phyloP scores from a whole-genome alignment of 1,284 basidiomycete species.

The Cystobasidiaceae sp. region DNA sequence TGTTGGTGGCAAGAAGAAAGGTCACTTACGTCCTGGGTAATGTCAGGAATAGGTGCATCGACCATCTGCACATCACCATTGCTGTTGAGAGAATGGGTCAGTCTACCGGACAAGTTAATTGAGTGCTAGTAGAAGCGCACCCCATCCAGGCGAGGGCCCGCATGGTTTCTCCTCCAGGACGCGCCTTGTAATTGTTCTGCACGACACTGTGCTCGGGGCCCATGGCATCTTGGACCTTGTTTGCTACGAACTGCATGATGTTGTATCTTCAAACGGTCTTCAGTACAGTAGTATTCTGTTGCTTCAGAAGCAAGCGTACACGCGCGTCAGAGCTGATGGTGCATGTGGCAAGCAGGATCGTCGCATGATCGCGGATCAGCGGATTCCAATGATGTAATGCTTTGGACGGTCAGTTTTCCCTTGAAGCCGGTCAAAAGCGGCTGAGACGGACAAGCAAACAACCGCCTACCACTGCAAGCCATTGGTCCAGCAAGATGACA shows the following conservation, averaged over 20 bases:
- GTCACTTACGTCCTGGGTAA: constrained; percentile 53
- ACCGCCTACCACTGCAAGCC: too few species aligned
- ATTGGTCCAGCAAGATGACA: too few species aligned
- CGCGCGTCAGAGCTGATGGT: neutral
- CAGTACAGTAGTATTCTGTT: neutral
- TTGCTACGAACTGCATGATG: constrained; percentile 6
- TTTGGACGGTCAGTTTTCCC: too few species aligned
- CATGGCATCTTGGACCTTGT: constrained; percentile 14
- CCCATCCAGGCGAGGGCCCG: constrained; percentile 63
- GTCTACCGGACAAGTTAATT: neutral
- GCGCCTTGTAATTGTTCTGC: neutral
- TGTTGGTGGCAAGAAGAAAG: neutral
- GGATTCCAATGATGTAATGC: too few species aligned
- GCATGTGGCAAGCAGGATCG: too few species aligned
- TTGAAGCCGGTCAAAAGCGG: too few species aligned
- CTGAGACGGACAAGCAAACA: too few species aligned
- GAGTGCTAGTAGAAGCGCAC: neutral
- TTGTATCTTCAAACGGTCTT: neutral
- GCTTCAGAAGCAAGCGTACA: neutral
- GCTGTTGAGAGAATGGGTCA: constrained; percentile 35
- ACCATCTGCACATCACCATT: constrained; percentile 51
- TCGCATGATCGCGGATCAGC: too few species aligned
- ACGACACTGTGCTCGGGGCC: constrained; percentile 1
- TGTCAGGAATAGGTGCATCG: constrained; percentile 61
- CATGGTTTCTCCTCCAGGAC: constrained; percentile 36